Base-by-base conservation (phyloP, 1,284 basidiomycete genomes). In the Ganoderma resinaceum region DNA sequence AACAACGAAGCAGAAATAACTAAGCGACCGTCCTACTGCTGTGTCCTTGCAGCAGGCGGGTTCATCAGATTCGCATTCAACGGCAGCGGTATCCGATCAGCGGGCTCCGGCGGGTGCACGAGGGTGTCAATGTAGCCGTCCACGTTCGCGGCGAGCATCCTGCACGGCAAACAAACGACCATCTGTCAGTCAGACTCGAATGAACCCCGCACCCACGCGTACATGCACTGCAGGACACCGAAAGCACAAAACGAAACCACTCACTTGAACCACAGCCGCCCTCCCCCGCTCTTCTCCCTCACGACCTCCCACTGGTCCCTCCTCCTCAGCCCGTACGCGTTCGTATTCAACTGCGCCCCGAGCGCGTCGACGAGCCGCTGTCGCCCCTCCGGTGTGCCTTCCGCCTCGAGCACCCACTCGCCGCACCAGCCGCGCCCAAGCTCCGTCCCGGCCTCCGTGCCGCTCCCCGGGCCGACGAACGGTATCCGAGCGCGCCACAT, bases 381-480 rank as follows among this genome's bases (percentile, higher is more conserved):
- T 63, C 84, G 81, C 4, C 91, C 92, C 76, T 94, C 91, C 29
- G 79, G 82, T 23, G 91, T 93, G 1, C 92, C 92, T 69, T 92
- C 90, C 2, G 86, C 88, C 77, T 93, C 91, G 31, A 94, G 81
- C 33, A 92, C 81, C 92, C 91, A 94, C 72, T 92, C 90, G 2
- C 90, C 89, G 49, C 84, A 81, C 91, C 91, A 94, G 0, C 90
- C 91, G 29, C 86, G 83, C 14, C 89, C 90, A 42, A 91, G 81
- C 42, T 80, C 82, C 63, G 79, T 77, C 63, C 78, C 78, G 52
- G 75, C 71, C 74, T 73, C 71, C 60, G 74, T 73, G 73, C 77
- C 68, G 58, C 70, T 73, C 67, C 74, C 73, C 26, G 78, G 78
- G 68, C 83, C 80, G 71, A 81, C 80, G 71, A 80, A 73, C 72